A percentile compares a stretch with the other conserved stretches of the same genome.
These are phyloP conservation scores for Naganishia cerealis DNA, from an alignment of 1,284 basidiomycete species.

Conservation along the genomic window DNA sequence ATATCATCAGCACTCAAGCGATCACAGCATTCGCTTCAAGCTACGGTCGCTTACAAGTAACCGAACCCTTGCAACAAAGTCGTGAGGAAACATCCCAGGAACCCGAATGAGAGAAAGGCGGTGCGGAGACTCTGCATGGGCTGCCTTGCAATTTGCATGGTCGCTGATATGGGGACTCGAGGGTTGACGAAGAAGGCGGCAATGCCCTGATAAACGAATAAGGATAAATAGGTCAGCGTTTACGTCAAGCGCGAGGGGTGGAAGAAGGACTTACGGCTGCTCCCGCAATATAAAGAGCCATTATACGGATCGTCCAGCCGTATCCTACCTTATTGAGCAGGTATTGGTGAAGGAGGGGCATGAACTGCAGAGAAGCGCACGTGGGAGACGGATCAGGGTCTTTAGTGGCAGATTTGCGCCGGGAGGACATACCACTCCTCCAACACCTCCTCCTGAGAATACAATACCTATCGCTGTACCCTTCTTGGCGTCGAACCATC, in stretches of 20 bases:
- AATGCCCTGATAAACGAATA: constrained; percentile 25
- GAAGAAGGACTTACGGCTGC: constrained; percentile 33
- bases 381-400: not conserved
- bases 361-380: constrained; percentile 31
- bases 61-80: constrained; percentile 39
- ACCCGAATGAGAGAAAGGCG: constrained; percentile 36
- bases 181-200: constrained; percentile 38
- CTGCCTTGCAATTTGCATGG: constrained; percentile 17
- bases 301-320: constrained; percentile 36
- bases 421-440: constrained; percentile 36
- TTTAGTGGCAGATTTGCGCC: not conserved
- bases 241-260: not conserved
- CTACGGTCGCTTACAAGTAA: constrained; percentile 34
- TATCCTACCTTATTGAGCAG: constrained; percentile 35
- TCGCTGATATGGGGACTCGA: constrained; percentile 35
- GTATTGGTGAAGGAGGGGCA: constrained; percentile 36
- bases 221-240: not conserved
- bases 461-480: constrained; percentile 38
- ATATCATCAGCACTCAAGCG: not conserved
- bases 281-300: constrained; percentile 33
- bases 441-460: constrained; percentile 39
- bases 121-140: constrained; percentile 36
- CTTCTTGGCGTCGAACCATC: constrained; percentile 39
- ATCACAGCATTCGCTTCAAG: not conserved
- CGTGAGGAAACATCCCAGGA: constrained; percentile 36